phyloP scores from a whole-genome alignment of 2,329 filamentous ascomycete genomes.

The Hypoxylon sp. region DNA sequence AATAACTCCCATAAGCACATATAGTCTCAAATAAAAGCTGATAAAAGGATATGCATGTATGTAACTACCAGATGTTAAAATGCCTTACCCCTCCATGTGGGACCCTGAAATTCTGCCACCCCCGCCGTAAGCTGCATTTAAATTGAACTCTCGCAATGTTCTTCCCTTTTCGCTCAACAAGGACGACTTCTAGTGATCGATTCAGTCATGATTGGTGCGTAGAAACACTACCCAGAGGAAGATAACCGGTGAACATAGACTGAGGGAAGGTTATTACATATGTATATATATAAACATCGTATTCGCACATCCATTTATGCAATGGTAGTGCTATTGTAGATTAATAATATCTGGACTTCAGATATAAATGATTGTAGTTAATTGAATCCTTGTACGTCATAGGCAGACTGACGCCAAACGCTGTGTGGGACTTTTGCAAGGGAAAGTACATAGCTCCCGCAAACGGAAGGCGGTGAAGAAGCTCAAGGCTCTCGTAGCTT shows the following conservation, averaged over 20 bases:
- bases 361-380: not conserved
- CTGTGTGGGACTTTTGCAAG: conserved; percentile 40
- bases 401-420: conserved; percentile 10
- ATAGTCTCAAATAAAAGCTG: not conserved
- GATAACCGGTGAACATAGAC: not conserved
- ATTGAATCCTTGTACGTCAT: conserved; percentile 33
- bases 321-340: not conserved
- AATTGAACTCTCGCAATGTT: not conserved
- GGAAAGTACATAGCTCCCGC: conserved; percentile 29
- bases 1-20: not conserved
- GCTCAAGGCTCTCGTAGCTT: conserved; percentile 44
- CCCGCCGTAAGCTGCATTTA: not conserved
- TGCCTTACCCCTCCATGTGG: conserved; percentile 10
- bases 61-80: not conserved
- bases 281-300: not conserved
- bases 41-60: too few species aligned
- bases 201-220: conserved; percentile 10
- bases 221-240: not conserved
- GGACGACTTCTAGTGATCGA: not conserved
- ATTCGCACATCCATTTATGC: not conserved
- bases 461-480: conserved; percentile 43
- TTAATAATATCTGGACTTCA: not conserved
- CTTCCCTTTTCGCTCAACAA: not conserved
- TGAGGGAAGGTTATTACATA: not conserved
- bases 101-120: conserved; percentile 13